Conservation (phyloP, 306 rosid species). For the Quillaja saponaria region DNA sequence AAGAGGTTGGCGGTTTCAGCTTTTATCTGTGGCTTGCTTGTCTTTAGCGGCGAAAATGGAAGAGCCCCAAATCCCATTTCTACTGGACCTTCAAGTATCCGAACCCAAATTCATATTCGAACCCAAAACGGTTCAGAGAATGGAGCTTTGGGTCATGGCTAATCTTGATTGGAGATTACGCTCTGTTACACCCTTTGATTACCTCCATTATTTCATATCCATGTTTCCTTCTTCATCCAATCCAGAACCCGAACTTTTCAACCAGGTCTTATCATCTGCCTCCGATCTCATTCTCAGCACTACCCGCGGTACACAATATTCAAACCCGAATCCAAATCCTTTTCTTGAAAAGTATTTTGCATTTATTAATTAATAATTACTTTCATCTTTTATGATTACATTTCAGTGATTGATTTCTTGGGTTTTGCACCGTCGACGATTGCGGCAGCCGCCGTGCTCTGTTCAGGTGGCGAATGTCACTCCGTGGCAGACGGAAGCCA, state of each 20-base stretch:
- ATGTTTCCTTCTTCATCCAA: constrained; percentile 45
- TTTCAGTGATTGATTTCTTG: constrained; percentile 59
- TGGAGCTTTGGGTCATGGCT: constrained; percentile 67
- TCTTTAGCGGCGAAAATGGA: constrained; percentile 87
- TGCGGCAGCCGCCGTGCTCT: constrained; percentile 73
- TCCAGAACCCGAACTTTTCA: neutral
- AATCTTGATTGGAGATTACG: constrained; percentile 67
- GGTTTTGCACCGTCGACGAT: constrained; percentile 56
- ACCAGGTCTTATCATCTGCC: constrained; percentile 29
- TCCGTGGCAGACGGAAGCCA: neutral
- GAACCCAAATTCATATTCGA: constrained; percentile 55
- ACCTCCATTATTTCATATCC: constrained; percentile 50
- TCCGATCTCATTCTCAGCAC: constrained; percentile 59
- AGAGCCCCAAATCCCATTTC: constrained; percentile 51
- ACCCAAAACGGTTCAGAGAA: constrained; percentile 60
- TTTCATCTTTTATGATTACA: neutral
- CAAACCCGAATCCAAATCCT: too few relatives aligned
- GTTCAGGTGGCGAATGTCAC: constrained; percentile 31
- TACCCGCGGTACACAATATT: constrained; percentile 41
- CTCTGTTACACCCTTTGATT: constrained; percentile 75
- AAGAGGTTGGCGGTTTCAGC: constrained; percentile 65
- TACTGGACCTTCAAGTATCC: constrained; percentile 59
- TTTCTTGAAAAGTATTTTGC: neutral
- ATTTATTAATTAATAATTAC: neutral
- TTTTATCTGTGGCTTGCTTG: constrained; percentile 73